phyloP scores from a whole-genome alignment of 2,329 filamentous ascomycete species.

The Boeremia exigua region DNA sequence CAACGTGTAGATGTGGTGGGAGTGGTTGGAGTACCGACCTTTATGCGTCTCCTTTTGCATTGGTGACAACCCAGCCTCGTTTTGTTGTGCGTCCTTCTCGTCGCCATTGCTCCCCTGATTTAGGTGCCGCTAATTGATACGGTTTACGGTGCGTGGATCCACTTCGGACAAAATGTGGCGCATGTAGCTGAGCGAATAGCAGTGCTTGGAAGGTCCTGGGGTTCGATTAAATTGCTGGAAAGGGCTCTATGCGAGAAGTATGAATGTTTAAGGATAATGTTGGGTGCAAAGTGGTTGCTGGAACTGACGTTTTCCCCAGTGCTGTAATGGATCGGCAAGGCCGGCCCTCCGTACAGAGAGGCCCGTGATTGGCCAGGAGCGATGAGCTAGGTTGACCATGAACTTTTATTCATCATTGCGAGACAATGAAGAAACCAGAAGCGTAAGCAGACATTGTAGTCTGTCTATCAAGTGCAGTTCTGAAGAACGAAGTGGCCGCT shows the following conservation, averaged over 20 bases:
- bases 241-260: not conserved
- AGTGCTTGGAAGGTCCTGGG: not conserved
- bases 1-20: not conserved
- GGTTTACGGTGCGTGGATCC: constrained; percentile 12
- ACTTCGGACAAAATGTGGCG: constrained; percentile 6
- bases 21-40: constrained; percentile 24
- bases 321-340: constrained; percentile 10
- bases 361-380: constrained; percentile 7
- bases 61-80: constrained; percentile 44
- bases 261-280: not conserved
- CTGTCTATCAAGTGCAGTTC: not conserved
- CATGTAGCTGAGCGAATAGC: constrained; percentile 8
- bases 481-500: too few relatives aligned
- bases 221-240: not conserved
- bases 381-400: too few relatives aligned
- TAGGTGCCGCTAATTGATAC: constrained; percentile 10
- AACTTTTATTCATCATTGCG: not conserved
- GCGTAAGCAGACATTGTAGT: not conserved
- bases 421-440: not conserved
- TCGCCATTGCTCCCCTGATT: constrained; percentile 18
- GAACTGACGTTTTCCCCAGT: constrained; percentile 10
- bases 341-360: constrained; percentile 15
- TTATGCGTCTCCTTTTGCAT: constrained; percentile 46
- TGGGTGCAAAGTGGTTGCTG: not conserved
- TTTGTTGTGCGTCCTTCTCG: constrained; percentile 44